These are phyloP conservation scores for Scedosporium apiospermum DNA, from an alignment of 2,329 filamentous ascomycete species.

Conservation along the genomic window DNA sequence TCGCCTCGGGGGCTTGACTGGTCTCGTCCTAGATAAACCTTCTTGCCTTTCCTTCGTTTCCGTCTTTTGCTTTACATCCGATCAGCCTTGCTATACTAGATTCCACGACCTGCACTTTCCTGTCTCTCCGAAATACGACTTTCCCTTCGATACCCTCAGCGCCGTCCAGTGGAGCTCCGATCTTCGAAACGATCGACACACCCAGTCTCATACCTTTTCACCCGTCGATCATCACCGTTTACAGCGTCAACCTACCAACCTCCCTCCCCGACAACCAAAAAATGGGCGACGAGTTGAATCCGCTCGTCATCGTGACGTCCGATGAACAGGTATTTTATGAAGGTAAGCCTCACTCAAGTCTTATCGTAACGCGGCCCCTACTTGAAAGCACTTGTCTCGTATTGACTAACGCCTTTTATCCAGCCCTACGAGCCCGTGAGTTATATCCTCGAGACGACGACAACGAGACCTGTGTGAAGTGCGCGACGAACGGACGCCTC, in stretches of 20 bases:
- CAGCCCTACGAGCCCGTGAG: conserved; percentile 11
- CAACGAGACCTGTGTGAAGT: conserved; percentile 10
- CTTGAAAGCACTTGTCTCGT: background rate
- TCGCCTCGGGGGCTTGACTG: conserved; percentile 8
- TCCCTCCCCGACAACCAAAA: background rate
- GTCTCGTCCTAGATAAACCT: conserved; percentile 7
- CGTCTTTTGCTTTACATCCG: conserved; percentile 8
- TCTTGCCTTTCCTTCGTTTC: conserved; percentile 2
- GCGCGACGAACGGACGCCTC: conserved; percentile 9
- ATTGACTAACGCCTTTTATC: background rate
- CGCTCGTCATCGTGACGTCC: conserved; percentile 11
- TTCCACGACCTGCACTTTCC: conserved; percentile 2
- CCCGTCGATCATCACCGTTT: conserved; percentile 3
- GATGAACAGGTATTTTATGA: conserved; percentile 10
- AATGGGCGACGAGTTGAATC: conserved; percentile 8
- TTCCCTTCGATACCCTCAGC: conserved; percentile 11
- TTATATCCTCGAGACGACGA: conserved; percentile 12
- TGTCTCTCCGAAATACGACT: background rate
- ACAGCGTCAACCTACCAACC: background rate
- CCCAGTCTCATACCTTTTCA: background rate
- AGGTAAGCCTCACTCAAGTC: conserved; percentile 5
- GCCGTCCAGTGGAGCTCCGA: background rate
- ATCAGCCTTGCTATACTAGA: conserved; percentile 9
- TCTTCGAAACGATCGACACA: conserved; percentile 6
- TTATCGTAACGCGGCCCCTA: background rate